phyloP scores from a whole-genome alignment of 495 filamentous ascomycete genomes.

The Penicillium flavigenum region DNA sequence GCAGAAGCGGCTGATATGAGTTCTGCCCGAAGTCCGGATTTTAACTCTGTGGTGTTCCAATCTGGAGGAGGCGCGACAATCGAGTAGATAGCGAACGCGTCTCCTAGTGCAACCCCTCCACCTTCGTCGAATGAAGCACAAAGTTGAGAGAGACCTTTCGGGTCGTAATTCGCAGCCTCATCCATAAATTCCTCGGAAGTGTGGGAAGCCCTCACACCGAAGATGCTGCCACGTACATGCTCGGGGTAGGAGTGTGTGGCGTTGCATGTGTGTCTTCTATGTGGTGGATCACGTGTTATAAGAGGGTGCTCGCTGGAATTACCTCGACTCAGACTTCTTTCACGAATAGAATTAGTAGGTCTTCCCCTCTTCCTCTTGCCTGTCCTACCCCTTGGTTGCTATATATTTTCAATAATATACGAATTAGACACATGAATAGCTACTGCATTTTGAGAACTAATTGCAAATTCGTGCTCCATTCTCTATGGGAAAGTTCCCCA shows the following conservation, averaged over 20 bases:
- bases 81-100: conserved; percentile 16
- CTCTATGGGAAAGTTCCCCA: no score
- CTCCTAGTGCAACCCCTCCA: conserved; percentile 10
- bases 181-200: neutral
- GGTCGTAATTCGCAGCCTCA: neutral
- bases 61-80: conserved; percentile 12
- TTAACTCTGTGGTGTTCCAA: neutral
- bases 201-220: neutral
- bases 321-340: no score
- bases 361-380: no score
- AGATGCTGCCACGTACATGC: neutral
- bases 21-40: neutral
- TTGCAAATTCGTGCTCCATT: no score
- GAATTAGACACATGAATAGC: no score
- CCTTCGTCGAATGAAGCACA: conserved; percentile 12
- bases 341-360: no score
- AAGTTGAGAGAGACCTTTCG: neutral
- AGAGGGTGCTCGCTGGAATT: no score
- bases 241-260: neutral
- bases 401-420: no score
- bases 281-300: neutral
- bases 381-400: no score
- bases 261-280: neutral
- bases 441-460: no score
- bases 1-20: conserved; percentile 5